Percentiles rank a stretch among this genome's conserved stretches.
Evolutionary conservation across 495 filamentous ascomycete species (phyloP).

Genomic region (Jackrogersella minutella): DNA sequence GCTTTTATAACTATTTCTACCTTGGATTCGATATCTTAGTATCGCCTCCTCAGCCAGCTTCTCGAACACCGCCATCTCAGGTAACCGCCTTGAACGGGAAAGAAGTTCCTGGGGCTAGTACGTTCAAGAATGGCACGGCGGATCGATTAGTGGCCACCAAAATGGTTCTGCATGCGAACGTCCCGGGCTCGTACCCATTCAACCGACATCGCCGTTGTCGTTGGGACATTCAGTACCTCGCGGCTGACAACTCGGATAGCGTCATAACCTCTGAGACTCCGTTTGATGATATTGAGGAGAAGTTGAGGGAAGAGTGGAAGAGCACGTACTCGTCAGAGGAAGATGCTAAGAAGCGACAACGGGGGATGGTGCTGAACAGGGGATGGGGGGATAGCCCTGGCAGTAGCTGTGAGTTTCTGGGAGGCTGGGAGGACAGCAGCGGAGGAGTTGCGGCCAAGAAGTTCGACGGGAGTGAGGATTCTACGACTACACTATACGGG

Average conservation of each 20-base stretch:
- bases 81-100: slow-evolving; percentile 19
- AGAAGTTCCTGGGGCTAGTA: slow-evolving; percentile 35
- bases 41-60: slow-evolving; percentile 73
- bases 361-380: slow-evolving; percentile 87
- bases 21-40: slow-evolving; percentile 95
- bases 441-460: slow-evolving; percentile 51
- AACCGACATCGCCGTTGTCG: slow-evolving; percentile 90
- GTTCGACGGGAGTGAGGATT: slow-evolving; percentile 65
- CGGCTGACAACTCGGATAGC: slow-evolving; percentile 33
- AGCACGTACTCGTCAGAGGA: slow-evolving; percentile 66
- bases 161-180: slow-evolving; percentile 88
- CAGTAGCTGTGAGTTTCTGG: slow-evolving; percentile 86
- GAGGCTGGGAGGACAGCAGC: slow-evolving; percentile 85
- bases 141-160: slow-evolving; percentile 84
- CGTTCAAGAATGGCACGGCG: slow-evolving; percentile 50
- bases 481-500: slow-evolving; percentile 88
- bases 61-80: slow-evolving; percentile 68
- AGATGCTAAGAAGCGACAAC: slow-evolving; percentile 69
- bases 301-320: slow-evolving; percentile 77
- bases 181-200: slow-evolving; percentile 95
- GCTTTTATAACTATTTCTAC: slow-evolving; percentile 96
- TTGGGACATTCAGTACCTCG: slow-evolving; percentile 77
- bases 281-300: slow-evolving; percentile 72
- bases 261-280: slow-evolving; percentile 76
- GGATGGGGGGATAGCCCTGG: slow-evolving; percentile 92